These are phyloP conservation scores for Oryza coarctata DNA, from an alignment of 176 grass and related monocot genomes.

Conservation along the genomic window DNA sequence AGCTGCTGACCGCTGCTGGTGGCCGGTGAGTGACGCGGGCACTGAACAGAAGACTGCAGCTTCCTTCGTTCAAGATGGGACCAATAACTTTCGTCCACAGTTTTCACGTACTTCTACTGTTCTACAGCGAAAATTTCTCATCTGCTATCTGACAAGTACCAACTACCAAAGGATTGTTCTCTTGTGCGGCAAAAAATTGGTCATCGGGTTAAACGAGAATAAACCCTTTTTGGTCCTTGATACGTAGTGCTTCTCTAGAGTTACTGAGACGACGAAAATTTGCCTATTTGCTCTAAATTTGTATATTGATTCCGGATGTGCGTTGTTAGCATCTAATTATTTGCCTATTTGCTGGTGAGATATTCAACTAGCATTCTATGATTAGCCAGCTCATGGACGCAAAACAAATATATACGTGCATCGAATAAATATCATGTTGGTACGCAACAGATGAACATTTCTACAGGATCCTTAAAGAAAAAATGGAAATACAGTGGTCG, in stretches of 20 bases:
- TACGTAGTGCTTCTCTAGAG: background rate
- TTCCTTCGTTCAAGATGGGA: background rate
- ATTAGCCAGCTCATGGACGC: slow-evolving; percentile 34
- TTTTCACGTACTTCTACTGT: background rate
- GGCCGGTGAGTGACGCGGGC: background rate
- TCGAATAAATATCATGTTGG: slow-evolving; percentile 25
- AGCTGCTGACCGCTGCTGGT: background rate
- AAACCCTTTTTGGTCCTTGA: background rate
- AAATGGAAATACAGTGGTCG: background rate
- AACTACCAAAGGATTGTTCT: background rate
- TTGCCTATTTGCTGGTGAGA: slow-evolving; percentile 9
- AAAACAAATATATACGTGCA: slow-evolving; percentile 3
- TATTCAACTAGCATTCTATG: slow-evolving; percentile 22
- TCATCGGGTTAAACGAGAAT: background rate
- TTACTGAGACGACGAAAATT: background rate
- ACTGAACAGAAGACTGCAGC: background rate
- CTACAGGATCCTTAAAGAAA: background rate
- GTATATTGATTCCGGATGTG: background rate
- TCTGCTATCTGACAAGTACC: background rate
- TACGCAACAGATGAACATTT: background rate
- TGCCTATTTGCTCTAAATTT: too few species aligned
- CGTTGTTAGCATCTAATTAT: slow-evolving; percentile 24
- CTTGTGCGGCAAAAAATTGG: background rate
- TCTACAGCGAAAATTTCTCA: background rate
- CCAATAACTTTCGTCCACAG: background rate